Conservation (phyloP, 441 rosid genomes). For the Populus hybrid region DNA sequence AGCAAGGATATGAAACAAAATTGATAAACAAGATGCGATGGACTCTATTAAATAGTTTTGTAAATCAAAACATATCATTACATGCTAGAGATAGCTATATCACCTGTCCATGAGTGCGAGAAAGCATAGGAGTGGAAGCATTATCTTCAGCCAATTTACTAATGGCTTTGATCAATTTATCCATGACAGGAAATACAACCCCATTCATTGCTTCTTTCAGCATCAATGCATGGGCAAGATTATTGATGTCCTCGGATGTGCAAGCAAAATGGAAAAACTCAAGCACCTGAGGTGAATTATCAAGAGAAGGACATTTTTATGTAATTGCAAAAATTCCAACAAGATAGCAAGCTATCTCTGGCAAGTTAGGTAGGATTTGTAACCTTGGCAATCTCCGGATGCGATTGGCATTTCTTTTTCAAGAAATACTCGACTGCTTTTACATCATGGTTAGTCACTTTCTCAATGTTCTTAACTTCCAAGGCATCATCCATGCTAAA, state of each 20-base stretch:
- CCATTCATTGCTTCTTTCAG: constrained; percentile 61
- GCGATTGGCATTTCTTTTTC: constrained; percentile 81
- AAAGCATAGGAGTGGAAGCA: constrained; percentile 82
- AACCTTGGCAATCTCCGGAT: constrained; percentile 86
- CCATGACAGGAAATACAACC: constrained; percentile 77
- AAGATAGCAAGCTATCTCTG: background rate
- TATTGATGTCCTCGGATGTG: constrained; percentile 95
- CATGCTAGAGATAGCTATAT: constrained; percentile 2
- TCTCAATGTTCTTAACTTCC: constrained; percentile 84
- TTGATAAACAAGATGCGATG: background rate
- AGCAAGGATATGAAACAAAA: background rate
- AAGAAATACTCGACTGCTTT: constrained; percentile 93
- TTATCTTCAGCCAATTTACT: constrained; percentile 61
- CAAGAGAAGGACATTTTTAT: background rate
- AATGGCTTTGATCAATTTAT: constrained; percentile 57
- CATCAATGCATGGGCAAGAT: constrained; percentile 91
- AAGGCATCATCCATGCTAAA: constrained; percentile 71
- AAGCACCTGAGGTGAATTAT: constrained; percentile 50
- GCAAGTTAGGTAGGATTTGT: constrained; percentile 14
- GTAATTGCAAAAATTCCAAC: background rate
- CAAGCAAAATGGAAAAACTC: constrained; percentile 98
- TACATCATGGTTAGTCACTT: constrained; percentile 90
- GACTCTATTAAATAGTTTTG: background rate
- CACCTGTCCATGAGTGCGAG: constrained; percentile 99
- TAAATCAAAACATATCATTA: background rate